phyloP scores from a whole-genome alignment of 1,139 yeast species.

The Taiozyma onychis region DNA sequence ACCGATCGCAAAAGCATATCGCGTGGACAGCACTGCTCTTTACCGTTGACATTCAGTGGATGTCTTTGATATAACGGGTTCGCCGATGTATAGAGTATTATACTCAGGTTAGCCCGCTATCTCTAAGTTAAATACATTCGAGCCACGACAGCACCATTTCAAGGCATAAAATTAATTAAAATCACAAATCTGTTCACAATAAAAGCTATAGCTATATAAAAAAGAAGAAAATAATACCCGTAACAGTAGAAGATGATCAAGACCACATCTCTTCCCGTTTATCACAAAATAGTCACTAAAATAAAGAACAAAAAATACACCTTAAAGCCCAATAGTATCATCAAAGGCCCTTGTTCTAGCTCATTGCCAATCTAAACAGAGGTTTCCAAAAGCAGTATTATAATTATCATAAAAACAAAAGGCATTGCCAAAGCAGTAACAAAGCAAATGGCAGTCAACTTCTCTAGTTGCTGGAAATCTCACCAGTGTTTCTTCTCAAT shows the following conservation, averaged over 20 bases:
- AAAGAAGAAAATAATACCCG: not conserved
- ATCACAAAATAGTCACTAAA: not conserved
- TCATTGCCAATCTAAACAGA: not conserved
- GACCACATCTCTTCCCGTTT: not conserved
- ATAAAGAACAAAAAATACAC: not conserved
- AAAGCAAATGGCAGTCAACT: not conserved
- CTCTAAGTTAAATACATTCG: too few relatives aligned
- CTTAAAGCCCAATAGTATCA: not conserved
- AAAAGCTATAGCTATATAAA: not conserved
- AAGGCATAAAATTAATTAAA: not conserved
- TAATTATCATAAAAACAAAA: not conserved
- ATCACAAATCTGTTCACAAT: not conserved
- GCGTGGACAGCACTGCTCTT: too few relatives aligned
- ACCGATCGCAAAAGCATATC: too few relatives aligned
- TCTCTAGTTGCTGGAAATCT: conserved; percentile 23
- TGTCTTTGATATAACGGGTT: too few relatives aligned
- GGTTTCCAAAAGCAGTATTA: not conserved
- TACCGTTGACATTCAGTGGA: too few relatives aligned
- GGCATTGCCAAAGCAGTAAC: not conserved
- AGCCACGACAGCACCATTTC: too few relatives aligned
- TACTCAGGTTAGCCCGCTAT: too few relatives aligned
- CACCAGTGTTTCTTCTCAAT: conserved; percentile 33
- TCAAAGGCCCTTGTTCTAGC: not conserved
- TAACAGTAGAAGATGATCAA: not conserved
- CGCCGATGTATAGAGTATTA: too few relatives aligned